Base-by-base conservation (phyloP, 176 grass and related monocot species). In the Carex cristatella region DNA sequence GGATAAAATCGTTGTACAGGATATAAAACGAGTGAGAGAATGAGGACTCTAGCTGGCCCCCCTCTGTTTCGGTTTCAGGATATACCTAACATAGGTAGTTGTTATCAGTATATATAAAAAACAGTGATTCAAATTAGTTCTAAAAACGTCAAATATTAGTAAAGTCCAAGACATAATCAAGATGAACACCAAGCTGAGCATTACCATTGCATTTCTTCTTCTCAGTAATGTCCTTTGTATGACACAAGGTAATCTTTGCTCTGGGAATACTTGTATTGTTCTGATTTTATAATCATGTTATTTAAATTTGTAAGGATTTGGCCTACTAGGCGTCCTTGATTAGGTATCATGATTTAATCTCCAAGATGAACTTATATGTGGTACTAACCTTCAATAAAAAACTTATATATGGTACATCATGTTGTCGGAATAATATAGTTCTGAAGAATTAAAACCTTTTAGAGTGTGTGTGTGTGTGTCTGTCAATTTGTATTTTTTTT, bases 201-300 rank as follows among this genome's bases (percentile, higher is more conserved):
- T 74, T 48, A 74, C 44, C 8, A 3, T 74, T 74, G 70, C 70
- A 74, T 74, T 74, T 48, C 70, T 74, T 4, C 70, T 74, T 44
- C 9, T 74, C 2, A 51, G 18, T 74, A 74, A 49, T 13, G 7
- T 74, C 70, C 40, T 74, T 74, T 74, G 42, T 74, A 19, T 74
- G 70, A 74, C 42, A 2, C 70, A 74, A 74, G 70, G 70, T 74
- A 74, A 74, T 40, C 14, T 69, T 15, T 35, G 1, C 16, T 6
- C 13, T 69, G 16, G 12, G 12, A 69, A 69, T 69, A 68, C 40
- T 69, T 69, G 33, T 2, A 65, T 27, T 69, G 5, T 13, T 38
- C 31, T 4, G 5, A 42, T 70, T 18, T 70, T 49, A 10, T 19
- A 49, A 19, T 33, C n/a, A 63, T 27, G 8, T 63, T 42, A 18